Evolutionary conservation across 306 rosid species (phyloP), one percentile per base, ranked within the genome.

Genomic region (Dicorynia guianensis): DNA sequence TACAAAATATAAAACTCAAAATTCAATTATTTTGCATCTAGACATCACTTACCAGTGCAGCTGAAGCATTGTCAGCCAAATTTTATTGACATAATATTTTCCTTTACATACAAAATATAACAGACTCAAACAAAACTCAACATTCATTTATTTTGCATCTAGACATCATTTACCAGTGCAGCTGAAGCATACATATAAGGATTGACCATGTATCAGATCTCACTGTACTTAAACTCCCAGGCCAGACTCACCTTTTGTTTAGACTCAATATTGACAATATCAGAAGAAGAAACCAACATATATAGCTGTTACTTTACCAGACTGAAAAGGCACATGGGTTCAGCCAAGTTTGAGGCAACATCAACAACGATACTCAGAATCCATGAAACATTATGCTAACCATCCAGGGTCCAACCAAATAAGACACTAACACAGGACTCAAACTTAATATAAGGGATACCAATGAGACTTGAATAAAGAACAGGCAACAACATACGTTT

Each of bases 401-500:
- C 46, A 49, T 49, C 17, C 14, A 6, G 38, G 14, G 43, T 36
- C 62, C 34, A 18, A 34, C 20, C 35, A 69, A 15, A 17, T 52
- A 15, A 9, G 19, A 13, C 14, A 57, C 36, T 9, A 8, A 20
- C 63, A 10, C 0, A 7, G 11, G 39, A 57, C 38, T 57, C 30
- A 25, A 25, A 25, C 30, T 25, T 25, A 25, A 25, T 25, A 25
- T 25, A 25, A 25, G 30, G 30, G 30, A 25, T 25, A 25, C 30
- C 30, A 25, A 25, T 1, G 30, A 25, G 30, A 25, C 30, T 25
- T 25, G 2, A 25, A 25, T 17, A 56, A 62, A 62, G 64, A 53
- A 47, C 13, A 76, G n/a, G 17, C 43, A 34, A 67, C 35, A 72
- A 25, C 55, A 67, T 8, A 38, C 44, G 35, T 12, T 59, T 44